A percentile compares a stretch with the other conserved stretches of the same genome.
phyloP scores from a whole-genome alignment of 345 rosid genomes.

The Acer yangbiense region DNA sequence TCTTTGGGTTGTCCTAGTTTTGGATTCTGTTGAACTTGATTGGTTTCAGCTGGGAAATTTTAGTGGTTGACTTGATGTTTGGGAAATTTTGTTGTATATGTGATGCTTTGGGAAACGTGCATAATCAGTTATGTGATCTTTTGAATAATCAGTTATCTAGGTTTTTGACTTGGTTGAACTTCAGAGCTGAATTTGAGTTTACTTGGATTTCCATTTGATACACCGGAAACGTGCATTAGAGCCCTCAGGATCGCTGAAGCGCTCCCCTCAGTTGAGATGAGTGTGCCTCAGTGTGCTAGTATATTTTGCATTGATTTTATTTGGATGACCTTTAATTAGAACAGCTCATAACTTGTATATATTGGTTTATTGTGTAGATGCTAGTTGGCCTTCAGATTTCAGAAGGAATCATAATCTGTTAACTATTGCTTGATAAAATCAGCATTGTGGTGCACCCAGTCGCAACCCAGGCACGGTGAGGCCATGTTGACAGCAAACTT shows the following conservation, averaged over 20 bases:
- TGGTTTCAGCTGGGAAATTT: not conserved
- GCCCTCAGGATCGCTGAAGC: not conserved
- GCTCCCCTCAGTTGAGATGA: not conserved
- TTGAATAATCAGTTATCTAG: too few species aligned
- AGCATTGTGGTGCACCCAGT: too few species aligned
- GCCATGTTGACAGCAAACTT: too few species aligned
- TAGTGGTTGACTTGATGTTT: not conserved
- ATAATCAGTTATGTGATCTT: too few species aligned
- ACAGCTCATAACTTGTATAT: not conserved
- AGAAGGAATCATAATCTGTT: not conserved
- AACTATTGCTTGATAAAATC: not conserved
- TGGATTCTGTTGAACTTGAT: not conserved
- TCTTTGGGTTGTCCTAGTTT: not conserved
- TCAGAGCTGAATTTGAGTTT: not conserved
- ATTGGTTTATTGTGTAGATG: not conserved
- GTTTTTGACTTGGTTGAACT: conserved; percentile 6
- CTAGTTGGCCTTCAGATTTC: not conserved
- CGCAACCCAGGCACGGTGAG: too few species aligned
- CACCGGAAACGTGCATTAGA: not conserved
- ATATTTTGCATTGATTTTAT: not conserved
- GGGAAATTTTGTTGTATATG: not conserved
- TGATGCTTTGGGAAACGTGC: too few species aligned
- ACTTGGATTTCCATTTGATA: not conserved
- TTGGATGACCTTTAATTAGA: not conserved
- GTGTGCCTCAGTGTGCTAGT: not conserved